Base-by-base conservation (phyloP, 257 asterid species). In the Prunella vulgaris region DNA sequence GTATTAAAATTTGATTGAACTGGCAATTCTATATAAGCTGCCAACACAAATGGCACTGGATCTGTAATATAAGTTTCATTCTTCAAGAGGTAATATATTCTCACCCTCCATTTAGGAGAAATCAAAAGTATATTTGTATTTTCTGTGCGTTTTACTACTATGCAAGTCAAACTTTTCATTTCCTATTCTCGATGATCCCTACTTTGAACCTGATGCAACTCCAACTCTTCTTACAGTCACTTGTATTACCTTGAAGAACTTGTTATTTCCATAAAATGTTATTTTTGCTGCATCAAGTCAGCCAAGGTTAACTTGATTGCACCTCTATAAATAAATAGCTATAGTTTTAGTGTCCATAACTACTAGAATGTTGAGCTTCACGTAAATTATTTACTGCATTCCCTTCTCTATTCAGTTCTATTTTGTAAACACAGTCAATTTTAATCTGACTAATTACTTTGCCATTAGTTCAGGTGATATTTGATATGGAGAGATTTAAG, bases 401-500 rank as follows among this genome's bases (percentile, higher is more conserved):
- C 67, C 13, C 37, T 52, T 59, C 20, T 27, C 13, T 38, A 30
- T 24, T 49, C 8, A 37, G 4, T 28, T 44, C 10, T 57, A 62
- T 48, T 74, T 60, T 38, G 69, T 52, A 49, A 59, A 64, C 14
- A 21, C 58, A n/a, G 66, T 51, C 30, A 52, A 35, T 32, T 51
- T 22, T 62, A 24, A 14, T 22, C 37, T 70, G 72, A 64, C 21
- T 62, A 71, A 32, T 74, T 60, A 54, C 42, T 64, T 60, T 78
- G 42, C 68, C 48, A 73, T 51, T 49, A 37, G 35, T 74, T 87
- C 97, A 93, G 98, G 89, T 89, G 60, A 91, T 94, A 82, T 85
- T 91, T 62, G 97, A 90, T 70, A 94, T 94, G 97, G 99, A 94
- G 84, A 89, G 82, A 83, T 90, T 83, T 81, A 91, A 94, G 88